phyloP scores from a whole-genome alignment of 257 asterid genomes.

The Ocimum tenuiflorum region DNA sequence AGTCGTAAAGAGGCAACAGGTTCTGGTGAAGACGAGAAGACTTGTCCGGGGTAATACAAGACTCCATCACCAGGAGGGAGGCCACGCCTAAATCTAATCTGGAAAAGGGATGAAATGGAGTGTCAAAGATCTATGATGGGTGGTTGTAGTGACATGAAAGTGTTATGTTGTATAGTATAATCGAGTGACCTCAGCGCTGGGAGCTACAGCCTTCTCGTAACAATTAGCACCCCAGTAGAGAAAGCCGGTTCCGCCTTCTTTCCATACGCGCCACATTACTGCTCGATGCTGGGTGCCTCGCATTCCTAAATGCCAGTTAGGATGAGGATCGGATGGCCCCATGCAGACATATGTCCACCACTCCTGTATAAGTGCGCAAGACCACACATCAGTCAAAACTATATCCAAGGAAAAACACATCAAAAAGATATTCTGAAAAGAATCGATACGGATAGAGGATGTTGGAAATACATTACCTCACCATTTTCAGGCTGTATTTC shows the following conservation, averaged over 20 bases:
- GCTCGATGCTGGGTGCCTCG: constrained; percentile 98
- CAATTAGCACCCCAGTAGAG: constrained; percentile 99
- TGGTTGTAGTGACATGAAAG: constrained; percentile 3
- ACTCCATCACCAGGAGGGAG: constrained; percentile 99
- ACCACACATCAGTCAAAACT: constrained; percentile 8
- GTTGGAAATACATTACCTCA: constrained; percentile 58
- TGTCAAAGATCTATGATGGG: constrained; percentile 6
- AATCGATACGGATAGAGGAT: neutral
- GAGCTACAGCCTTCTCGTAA: constrained; percentile 83
- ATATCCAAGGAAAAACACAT: too few relatives aligned
- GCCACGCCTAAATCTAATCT: constrained; percentile 91
- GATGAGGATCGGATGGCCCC: constrained; percentile 99
- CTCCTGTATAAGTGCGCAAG: constrained; percentile 44
- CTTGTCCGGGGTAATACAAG: constrained; percentile 90
- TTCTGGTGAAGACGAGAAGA: constrained; percentile 76
- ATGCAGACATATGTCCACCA: constrained; percentile 99
- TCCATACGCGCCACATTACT: constrained; percentile 99
- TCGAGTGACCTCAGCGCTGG: constrained; percentile 82
- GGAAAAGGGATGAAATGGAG: constrained; percentile 17
- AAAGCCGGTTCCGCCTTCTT: constrained; percentile 96
- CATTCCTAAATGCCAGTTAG: constrained; percentile 99
- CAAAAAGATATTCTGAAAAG: neutral
- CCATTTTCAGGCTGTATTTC: constrained; percentile 95
- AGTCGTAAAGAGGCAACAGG: constrained; percentile 92
- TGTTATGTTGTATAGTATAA: constrained; percentile 9